Evolutionary conservation across 306 rosid genomes (phyloP).

Genomic region (Ammopiptanthus mongolicus): DNA sequence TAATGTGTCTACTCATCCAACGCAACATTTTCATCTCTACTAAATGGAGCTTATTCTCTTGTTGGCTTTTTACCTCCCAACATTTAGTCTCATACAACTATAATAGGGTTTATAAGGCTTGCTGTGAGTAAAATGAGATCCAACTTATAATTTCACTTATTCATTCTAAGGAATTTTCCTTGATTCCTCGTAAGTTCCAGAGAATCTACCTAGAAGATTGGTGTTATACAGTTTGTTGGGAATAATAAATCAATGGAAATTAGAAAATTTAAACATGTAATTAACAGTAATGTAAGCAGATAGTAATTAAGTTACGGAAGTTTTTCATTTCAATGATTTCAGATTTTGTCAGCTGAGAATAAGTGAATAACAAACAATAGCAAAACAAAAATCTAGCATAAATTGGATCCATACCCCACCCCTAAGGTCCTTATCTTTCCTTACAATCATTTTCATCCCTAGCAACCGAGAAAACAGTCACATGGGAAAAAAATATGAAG

Average conservation of each 20-base stretch:
- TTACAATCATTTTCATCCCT: neutral
- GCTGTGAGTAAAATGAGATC: neutral
- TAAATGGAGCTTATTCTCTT: no score
- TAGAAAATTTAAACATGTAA: neutral
- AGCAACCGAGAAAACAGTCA: conserved; percentile 2
- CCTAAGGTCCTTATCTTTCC: neutral
- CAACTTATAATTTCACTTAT: neutral
- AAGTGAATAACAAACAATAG: neutral
- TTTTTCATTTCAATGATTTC: neutral
- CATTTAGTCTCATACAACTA: no score
- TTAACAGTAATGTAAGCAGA: neutral
- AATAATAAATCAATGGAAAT: neutral
- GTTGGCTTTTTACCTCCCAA: no score
- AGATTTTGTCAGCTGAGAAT: neutral
- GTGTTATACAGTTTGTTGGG: neutral
- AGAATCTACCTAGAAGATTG: neutral
- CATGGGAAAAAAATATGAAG: neutral
- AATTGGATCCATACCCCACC: neutral
- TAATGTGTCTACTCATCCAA: no score
- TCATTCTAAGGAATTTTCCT: neutral
- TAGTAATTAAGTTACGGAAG: neutral
- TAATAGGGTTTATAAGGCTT: neutral
- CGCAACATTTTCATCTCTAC: no score
- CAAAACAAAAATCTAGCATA: neutral
- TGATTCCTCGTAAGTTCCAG: neutral